Evolutionary conservation across 2,329 filamentous ascomycete species (phyloP).

Genomic region (Diaporthe sp.): DNA sequence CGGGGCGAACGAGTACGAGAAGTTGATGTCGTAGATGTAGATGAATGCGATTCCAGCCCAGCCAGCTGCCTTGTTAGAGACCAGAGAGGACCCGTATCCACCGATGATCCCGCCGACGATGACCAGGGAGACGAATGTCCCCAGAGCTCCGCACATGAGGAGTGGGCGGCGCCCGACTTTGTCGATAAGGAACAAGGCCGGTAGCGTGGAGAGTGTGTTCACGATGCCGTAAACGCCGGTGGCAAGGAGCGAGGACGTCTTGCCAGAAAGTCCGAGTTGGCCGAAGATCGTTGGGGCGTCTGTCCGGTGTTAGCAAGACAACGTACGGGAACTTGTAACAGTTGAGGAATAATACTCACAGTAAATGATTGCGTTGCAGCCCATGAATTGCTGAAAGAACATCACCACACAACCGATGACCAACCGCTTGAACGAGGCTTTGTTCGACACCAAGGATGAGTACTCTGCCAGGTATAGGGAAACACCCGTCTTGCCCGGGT

Average conservation of each 20-base stretch:
- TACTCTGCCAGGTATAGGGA: slow-evolving; percentile 50
- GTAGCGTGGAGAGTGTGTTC: slow-evolving; percentile 67
- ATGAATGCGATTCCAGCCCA: slow-evolving; percentile 71
- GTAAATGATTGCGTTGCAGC: slow-evolving; percentile 61
- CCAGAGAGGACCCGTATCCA: slow-evolving; percentile 54
- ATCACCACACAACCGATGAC: slow-evolving; percentile 68
- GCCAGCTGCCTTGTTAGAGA: slow-evolving; percentile 61
- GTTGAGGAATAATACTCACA: slow-evolving; percentile 39
- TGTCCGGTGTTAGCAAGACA: neutral
- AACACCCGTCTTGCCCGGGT: slow-evolving; percentile 48
- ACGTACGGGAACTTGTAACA: no score
- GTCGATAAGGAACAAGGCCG: slow-evolving; percentile 67
- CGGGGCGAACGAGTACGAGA: slow-evolving; percentile 54
- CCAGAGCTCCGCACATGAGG: slow-evolving; percentile 67
- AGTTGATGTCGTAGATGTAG: slow-evolving; percentile 64
- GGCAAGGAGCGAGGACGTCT: slow-evolving; percentile 49
- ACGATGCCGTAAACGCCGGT: slow-evolving; percentile 60
- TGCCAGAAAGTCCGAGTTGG: slow-evolving; percentile 47
- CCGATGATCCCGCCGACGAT: slow-evolving; percentile 68
- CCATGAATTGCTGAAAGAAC: slow-evolving; percentile 63
- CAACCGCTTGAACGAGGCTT: slow-evolving; percentile 56
- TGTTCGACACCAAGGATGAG: slow-evolving; percentile 46
- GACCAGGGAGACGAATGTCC: slow-evolving; percentile 63
- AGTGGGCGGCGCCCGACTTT: slow-evolving; percentile 67
- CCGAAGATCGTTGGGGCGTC: slow-evolving; percentile 56